phyloP scores from a whole-genome alignment of 192 early-diverging fungal species.

The Linderina pennispora region DNA sequence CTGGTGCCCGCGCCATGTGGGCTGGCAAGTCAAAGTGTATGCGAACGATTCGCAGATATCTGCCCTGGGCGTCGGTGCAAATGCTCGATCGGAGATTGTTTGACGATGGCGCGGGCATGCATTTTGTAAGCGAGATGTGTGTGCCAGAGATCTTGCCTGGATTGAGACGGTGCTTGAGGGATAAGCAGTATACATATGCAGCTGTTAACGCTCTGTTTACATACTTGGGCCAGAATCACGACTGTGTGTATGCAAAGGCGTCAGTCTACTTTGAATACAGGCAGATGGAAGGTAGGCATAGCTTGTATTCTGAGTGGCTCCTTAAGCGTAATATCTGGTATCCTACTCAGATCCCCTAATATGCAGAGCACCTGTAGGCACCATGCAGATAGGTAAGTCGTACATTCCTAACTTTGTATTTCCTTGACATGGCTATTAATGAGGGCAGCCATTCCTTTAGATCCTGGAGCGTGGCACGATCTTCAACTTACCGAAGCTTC shows the following conservation, averaged over 20 bases:
- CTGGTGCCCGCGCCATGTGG: conserved; percentile 33
- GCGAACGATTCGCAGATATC: conserved; percentile 33
- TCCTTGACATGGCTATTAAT: too few species aligned
- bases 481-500: conserved; percentile 23
- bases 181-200: conserved; percentile 39
- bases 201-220: conserved; percentile 35
- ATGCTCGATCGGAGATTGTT: conserved; percentile 24
- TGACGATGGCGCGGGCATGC: conserved; percentile 20
- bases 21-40: conserved; percentile 41
- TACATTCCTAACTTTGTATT: too few species aligned
- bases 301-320: too few species aligned
- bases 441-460: too few species aligned
- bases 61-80: conserved; percentile 29
- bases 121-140: conserved; percentile 9
- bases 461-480: conserved; percentile 39
- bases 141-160: too few species aligned
- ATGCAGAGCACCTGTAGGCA: too few species aligned
- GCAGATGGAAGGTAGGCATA: conserved; percentile 41
- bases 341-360: too few species aligned
- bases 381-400: conserved; percentile 46
- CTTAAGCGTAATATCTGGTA: too few species aligned
- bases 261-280: conserved; percentile 17
- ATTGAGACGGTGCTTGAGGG: too few species aligned
- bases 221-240: conserved; percentile 14
- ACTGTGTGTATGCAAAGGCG: conserved; percentile 7